Evolutionary conservation across 1,139 yeast genomes (phyloP).

Genomic region (Scheffersomyces stambukii): DNA sequence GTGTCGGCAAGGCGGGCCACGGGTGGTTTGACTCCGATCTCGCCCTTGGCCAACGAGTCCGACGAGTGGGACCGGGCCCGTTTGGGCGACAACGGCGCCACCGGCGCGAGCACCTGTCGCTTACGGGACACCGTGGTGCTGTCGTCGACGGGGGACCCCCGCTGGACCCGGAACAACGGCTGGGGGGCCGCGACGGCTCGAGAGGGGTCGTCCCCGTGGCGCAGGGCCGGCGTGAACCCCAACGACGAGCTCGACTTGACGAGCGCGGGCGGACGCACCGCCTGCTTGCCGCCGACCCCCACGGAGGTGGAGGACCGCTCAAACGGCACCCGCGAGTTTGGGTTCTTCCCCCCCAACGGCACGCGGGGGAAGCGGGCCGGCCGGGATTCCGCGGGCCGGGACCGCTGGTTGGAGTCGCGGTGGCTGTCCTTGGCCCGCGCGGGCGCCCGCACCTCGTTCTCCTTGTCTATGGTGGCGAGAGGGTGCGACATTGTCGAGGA

Average conservation of each 20-base stretch:
- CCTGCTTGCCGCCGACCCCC: constrained; percentile 9
- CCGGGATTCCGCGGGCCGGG: constrained; percentile 1
- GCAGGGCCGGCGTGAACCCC: constrained; percentile 26
- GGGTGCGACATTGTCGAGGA: neutral
- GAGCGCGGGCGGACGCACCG: constrained; percentile 19
- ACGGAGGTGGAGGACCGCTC: constrained; percentile 31
- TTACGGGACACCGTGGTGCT: too few species aligned
- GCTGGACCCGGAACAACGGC: too few species aligned
- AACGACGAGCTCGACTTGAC: constrained; percentile 37
- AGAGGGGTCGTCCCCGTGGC: constrained; percentile 1
- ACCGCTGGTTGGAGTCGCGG: constrained; percentile 3
- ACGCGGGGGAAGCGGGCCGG: constrained; percentile 20
- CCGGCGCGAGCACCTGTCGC: neutral
- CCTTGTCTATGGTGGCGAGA: constrained; percentile 3
- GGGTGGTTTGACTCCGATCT: constrained; percentile 2
- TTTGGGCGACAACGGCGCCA: neutral
- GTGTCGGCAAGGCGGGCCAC: constrained; percentile 12
- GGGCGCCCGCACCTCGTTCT: constrained; percentile 3
- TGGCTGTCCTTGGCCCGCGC: constrained; percentile 2
- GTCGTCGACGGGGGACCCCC: too few species aligned
- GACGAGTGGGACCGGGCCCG: constrained; percentile 1
- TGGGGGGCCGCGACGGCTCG: too few species aligned
- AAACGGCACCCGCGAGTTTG: constrained; percentile 29
- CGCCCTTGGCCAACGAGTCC: constrained; percentile 9
- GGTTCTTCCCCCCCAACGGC: constrained; percentile 50